These are phyloP conservation scores for Myrica gale DNA, from an alignment of 306 rosid genomes.

Conservation along the genomic window DNA sequence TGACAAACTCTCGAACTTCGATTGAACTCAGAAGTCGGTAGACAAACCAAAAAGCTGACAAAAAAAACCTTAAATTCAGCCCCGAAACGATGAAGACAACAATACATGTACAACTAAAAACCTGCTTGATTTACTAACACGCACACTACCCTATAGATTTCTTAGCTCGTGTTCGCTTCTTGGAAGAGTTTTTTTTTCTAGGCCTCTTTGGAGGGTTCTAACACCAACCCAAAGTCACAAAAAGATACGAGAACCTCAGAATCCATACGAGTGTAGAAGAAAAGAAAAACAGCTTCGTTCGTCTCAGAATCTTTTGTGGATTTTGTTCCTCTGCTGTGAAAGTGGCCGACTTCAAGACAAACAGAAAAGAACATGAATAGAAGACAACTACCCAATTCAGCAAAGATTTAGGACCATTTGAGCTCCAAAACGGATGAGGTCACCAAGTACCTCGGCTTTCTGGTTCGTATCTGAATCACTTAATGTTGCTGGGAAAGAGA, in stretches of 20 bases:
- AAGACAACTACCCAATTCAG: slow-evolving; percentile 7
- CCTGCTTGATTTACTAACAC: slow-evolving; percentile 1
- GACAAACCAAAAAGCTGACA: not conserved
- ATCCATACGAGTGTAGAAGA: not conserved
- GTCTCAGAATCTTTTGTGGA: slow-evolving; percentile 24
- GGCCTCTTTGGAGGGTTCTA: too few species aligned
- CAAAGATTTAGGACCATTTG: not conserved
- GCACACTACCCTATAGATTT: not conserved
- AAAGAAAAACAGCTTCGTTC: not conserved
- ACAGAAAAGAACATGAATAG: not conserved
- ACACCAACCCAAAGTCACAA: not conserved
- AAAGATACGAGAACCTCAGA: not conserved
- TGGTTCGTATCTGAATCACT: slow-evolving; percentile 22
- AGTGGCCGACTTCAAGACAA: slow-evolving; percentile 12
- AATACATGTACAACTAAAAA: not conserved
- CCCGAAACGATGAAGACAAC: not conserved
- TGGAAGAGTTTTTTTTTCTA: not conserved
- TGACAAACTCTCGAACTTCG: not conserved
- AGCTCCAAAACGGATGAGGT: not conserved
- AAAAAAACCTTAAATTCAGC: not conserved
- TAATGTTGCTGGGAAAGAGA: slow-evolving; percentile 1
- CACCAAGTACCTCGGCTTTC: slow-evolving; percentile 23
- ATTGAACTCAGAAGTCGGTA: not conserved
- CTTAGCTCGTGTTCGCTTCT: not conserved
- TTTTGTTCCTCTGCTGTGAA: slow-evolving; percentile 13